Evolutionary conservation across 2,329 filamentous ascomycete genomes (phyloP), one percentile per base, ranked within the genome.

Genomic region (Chaetomium sp.): DNA sequence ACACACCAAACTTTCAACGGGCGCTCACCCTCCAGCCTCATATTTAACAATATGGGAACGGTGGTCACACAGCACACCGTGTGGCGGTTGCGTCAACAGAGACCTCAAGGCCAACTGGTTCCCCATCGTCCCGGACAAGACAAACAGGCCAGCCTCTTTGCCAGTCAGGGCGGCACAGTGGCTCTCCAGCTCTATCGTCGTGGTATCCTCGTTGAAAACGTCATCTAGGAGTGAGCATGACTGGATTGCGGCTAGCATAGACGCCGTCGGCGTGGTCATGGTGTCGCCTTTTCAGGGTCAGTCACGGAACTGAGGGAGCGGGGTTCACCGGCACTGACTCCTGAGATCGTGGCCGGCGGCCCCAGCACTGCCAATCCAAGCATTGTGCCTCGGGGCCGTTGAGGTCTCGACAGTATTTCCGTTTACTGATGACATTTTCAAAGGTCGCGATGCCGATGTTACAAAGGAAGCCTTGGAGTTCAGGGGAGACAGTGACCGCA

Each of bases 41-140:
- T 83, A 87, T 49, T 87, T 82, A 64, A 91, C 80, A 64, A 97
- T 90, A 74, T 97, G 94, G 4, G 87, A 85, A 38, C 92, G 85
- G 68, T 88, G 81, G 74, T 97, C 93, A 70, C 90, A 92, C 9
- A 97, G 79, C 5, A 97, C 85, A 8, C 85, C 85, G 75, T 96
- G 87, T 0, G 94, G 94, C 16, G 93, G 93, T 66, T 91, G 89
- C 0, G 82, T 84, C 16, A 97, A 83, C 65, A 95, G 90, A 1
- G 90, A 84, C 47, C 93, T 87, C 50, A 97, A 83, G 0, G 90
- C 89, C 21, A 97, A 81, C 75, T 97, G 93, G 78, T 97, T 97
- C 49, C 92, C 93, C 93, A 97, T 97, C 4, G 93, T 97, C 3
- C 94, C 94, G 0, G 91, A 95, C 65, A 96, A 82, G 62, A 97